A percentile compares a stretch with the other conserved stretches of the same genome.
Evolutionary conservation across 2,329 filamentous ascomycete genomes (phyloP).

Genomic region (Xylaria sp.): DNA sequence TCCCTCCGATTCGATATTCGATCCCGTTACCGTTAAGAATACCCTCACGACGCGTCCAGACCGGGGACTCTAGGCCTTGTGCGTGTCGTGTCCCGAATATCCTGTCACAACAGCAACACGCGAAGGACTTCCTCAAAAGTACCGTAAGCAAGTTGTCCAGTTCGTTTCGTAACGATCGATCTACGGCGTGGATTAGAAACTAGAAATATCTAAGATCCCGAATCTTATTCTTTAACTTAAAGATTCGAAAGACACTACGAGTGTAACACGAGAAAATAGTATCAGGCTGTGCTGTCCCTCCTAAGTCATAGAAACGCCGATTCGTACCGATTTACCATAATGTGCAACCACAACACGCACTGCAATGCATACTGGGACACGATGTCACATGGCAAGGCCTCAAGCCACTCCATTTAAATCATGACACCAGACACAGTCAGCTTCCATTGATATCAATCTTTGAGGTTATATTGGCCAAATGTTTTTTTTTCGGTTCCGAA

Average conservation of each 20-base stretch:
- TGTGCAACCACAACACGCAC: neutral
- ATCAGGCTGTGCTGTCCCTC: neutral
- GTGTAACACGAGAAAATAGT: neutral
- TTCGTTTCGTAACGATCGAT: neutral
- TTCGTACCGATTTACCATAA: neutral
- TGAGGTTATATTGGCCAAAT: slow-evolving; percentile 27
- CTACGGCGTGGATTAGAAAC: neutral
- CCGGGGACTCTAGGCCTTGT: neutral
- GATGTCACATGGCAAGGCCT: slow-evolving; percentile 14
- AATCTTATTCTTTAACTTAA: neutral
- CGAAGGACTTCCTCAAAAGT: neutral
- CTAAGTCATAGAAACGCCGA: neutral
- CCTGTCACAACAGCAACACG: neutral
- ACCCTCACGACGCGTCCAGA: neutral
- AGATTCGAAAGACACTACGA: neutral
- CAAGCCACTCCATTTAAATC: neutral
- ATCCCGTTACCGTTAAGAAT: neutral
- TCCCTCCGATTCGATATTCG: neutral
- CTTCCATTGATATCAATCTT: slow-evolving; percentile 44
- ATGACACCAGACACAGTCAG: slow-evolving; percentile 9
- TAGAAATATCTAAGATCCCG: neutral
- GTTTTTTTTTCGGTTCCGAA: slow-evolving; percentile 36
- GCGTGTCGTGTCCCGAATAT: neutral
- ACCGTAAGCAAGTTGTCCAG: too few species aligned
- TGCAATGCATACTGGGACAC: neutral